These are phyloP conservation scores for Monosporozyma aerobia DNA, from an alignment of 805 yeast species.

Conservation along the genomic window DNA sequence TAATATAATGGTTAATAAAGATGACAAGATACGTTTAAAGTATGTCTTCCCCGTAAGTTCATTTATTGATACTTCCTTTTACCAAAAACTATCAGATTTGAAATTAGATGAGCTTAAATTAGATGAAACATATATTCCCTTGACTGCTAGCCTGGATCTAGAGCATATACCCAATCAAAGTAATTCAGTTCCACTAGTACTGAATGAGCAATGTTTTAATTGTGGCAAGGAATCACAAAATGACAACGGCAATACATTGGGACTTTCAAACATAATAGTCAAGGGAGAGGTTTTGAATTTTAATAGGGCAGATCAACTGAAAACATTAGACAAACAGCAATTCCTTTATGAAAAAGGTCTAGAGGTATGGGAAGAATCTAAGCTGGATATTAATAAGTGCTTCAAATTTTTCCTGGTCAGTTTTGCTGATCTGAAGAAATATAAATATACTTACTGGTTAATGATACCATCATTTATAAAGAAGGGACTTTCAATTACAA, in stretches of 20 bases:
- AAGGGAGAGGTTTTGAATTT: constrained; percentile 46
- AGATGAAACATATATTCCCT: constrained; percentile 22
- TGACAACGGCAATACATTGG: constrained; percentile 1
- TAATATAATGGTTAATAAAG: not conserved
- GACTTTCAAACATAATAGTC: constrained; percentile 7
- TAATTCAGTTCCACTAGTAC: constrained; percentile 14
- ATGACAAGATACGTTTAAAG: constrained; percentile 10
- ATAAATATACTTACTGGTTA: constrained; percentile 83
- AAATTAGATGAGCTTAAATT: constrained; percentile 70
- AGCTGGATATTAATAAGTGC: constrained; percentile 23
- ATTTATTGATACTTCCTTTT: constrained; percentile 80
- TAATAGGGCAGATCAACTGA: constrained; percentile 84
- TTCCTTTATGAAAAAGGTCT: constrained; percentile 40
- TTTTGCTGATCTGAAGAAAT: constrained; percentile 84
- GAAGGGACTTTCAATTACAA: constrained; percentile 6
- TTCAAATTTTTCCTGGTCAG: constrained; percentile 44
- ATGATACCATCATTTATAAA: constrained; percentile 57
- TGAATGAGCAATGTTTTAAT: constrained; percentile 30
- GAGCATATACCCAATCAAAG: constrained; percentile 9
- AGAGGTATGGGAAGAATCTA: constrained; percentile 19
- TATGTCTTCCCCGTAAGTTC: constrained; percentile 46
- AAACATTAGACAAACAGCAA: constrained; percentile 50
- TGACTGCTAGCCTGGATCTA: constrained; percentile 24
- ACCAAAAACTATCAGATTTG: constrained; percentile 59
- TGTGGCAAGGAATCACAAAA: not conserved